phyloP scores from a whole-genome alignment of 345 rosid genomes.

The Stellera chamaejasme region DNA sequence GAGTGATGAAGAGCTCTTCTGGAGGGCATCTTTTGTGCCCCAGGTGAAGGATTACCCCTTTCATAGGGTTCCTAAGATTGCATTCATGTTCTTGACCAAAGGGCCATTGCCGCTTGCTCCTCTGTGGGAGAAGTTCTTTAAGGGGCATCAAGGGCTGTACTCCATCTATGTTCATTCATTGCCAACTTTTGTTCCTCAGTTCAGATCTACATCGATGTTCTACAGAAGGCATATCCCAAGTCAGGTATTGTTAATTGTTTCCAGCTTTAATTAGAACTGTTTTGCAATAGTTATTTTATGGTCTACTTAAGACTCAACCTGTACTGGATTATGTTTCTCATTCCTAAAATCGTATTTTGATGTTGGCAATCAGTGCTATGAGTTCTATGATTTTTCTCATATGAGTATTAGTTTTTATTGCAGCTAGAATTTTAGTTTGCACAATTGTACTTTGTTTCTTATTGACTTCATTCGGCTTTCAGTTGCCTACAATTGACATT shows the following conservation, averaged over 20 bases:
- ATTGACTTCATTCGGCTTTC: too few relatives aligned
- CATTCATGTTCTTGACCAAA: constrained; percentile 92
- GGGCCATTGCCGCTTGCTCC: constrained; percentile 86
- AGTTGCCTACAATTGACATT: too few relatives aligned
- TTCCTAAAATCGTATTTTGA: too few relatives aligned
- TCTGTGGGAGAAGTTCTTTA: constrained; percentile 91
- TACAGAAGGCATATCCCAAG: constrained; percentile 78
- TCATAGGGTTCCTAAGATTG: constrained; percentile 71
- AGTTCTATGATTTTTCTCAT: too few relatives aligned
- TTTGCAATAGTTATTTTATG: too few relatives aligned
- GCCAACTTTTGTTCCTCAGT: constrained; percentile 56
- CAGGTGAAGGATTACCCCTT: constrained; percentile 59
- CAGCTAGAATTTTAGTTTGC: too few relatives aligned
- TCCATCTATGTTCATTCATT: constrained; percentile 76
- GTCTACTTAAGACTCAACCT: too few relatives aligned
- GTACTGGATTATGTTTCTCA: too few relatives aligned
- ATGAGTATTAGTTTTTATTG: too few relatives aligned
- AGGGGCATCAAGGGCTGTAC: constrained; percentile 66
- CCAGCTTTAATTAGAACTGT: too few relatives aligned
- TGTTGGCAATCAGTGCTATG: too few relatives aligned
- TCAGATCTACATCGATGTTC: constrained; percentile 56
- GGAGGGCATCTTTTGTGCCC: constrained; percentile 86
- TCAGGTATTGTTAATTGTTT: constrained; percentile 35
- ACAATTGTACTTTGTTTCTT: too few relatives aligned
- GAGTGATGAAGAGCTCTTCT: constrained; percentile 70